phyloP scores from a whole-genome alignment of 2,329 filamentous ascomycete species.

The Neoarthrinium moseri region DNA sequence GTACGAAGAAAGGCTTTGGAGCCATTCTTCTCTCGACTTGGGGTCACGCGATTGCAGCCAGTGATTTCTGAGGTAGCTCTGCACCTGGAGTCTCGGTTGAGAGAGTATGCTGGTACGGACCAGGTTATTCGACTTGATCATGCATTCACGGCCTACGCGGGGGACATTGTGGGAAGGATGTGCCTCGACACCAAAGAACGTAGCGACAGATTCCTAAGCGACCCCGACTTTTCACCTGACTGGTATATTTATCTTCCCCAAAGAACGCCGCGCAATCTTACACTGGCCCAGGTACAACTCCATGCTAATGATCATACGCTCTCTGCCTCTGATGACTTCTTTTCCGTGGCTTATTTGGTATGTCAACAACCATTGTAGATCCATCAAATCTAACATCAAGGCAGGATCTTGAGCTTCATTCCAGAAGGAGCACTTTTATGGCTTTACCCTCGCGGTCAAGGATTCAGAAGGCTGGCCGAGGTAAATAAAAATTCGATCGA shows the following conservation, averaged over 20 bases:
- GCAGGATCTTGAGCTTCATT: background rate
- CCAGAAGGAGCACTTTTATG: background rate
- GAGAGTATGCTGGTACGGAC: constrained; percentile 1
- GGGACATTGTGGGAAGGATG: constrained; percentile 11
- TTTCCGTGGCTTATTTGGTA: background rate
- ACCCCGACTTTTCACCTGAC: constrained; percentile 11
- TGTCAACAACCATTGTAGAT: too few relatives aligned
- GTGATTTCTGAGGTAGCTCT: background rate
- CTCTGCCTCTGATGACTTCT: background rate
- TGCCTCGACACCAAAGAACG: constrained; percentile 9
- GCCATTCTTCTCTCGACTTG: constrained; percentile 7
- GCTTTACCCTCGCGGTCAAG: background rate
- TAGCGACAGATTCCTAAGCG: constrained; percentile 8
- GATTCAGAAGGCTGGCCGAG: background rate
- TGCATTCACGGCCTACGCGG: background rate
- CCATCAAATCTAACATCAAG: background rate
- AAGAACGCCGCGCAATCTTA: background rate
- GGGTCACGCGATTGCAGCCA: background rate
- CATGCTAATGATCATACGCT: background rate
- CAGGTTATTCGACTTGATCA: constrained; percentile 5
- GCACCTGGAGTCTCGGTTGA: constrained; percentile 7
- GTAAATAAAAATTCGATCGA: too few relatives aligned
- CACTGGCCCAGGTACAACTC: background rate
- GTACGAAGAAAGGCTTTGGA: constrained; percentile 12
- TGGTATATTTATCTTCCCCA: too few relatives aligned